phyloP scores from a whole-genome alignment of 108 stramenopile species.

The Bacterosira constricta region DNA sequence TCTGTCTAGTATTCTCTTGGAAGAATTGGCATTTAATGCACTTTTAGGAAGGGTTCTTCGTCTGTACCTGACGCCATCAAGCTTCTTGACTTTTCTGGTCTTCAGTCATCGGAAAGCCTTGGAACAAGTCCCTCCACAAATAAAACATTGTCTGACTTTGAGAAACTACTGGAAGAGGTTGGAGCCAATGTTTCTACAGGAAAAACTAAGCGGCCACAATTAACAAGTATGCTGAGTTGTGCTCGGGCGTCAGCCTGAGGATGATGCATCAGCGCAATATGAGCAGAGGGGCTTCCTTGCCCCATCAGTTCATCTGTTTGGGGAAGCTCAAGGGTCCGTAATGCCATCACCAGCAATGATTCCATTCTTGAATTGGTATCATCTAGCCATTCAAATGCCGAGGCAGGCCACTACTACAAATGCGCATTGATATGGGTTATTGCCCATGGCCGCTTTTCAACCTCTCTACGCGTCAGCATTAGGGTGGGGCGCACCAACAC shows the following conservation, averaged over 20 bases:
- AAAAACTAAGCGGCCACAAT: not conserved
- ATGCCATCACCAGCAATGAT: slow-evolving; percentile 55
- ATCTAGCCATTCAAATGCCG: not conserved
- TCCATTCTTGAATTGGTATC: slow-evolving; percentile 32
- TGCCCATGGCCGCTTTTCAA: no score
- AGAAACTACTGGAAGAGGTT: slow-evolving; percentile 1
- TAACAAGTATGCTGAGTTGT: slow-evolving; percentile 7
- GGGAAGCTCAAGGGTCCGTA: slow-evolving; percentile 32
- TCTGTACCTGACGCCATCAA: slow-evolving; percentile 66
- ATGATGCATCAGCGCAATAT: not conserved
- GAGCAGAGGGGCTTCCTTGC: slow-evolving; percentile 47
- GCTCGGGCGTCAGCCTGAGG: not conserved
- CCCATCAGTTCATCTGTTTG: slow-evolving; percentile 66
- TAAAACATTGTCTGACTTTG: not conserved
- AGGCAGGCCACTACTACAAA: no score
- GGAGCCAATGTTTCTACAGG: not conserved
- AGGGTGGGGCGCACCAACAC: no score
- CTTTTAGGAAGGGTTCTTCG: slow-evolving; percentile 36
- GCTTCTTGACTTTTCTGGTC: slow-evolving; percentile 67
- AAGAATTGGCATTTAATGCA: slow-evolving; percentile 53
- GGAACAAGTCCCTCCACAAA: slow-evolving; percentile 44
- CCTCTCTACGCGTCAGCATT: no score
- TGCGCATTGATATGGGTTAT: no score
- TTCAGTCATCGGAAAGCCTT: slow-evolving; percentile 51
- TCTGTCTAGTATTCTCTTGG: slow-evolving; percentile 49